These are phyloP conservation scores for Amphicarpaea edgeworthii DNA, from an alignment of 306 rosid species.

Conservation along the genomic window DNA sequence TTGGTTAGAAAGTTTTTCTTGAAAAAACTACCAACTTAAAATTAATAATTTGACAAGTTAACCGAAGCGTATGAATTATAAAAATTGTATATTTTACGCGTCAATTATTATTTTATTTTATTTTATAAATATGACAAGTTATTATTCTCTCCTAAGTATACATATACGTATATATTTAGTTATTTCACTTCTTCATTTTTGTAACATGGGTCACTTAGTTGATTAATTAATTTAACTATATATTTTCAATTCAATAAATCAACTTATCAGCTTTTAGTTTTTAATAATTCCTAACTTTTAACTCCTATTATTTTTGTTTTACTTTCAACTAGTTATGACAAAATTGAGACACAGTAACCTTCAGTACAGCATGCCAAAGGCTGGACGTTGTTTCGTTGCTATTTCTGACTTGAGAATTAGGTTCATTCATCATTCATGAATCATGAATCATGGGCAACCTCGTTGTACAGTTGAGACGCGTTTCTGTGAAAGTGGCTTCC, in stretches of 20 bases:
- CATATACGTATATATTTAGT: no score
- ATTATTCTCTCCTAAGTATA: no score
- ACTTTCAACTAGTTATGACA: neutral
- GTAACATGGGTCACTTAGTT: neutral
- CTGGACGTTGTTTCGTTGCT: neutral
- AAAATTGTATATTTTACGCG: no score
- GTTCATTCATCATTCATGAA: neutral
- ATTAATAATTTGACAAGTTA: neutral
- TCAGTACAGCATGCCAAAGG: neutral
- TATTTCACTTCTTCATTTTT: neutral
- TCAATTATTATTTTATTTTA: no score
- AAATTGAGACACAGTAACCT: neutral
- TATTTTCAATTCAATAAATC: neutral
- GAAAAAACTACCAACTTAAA: neutral
- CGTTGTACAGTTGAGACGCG: neutral
- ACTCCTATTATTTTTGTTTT: neutral
- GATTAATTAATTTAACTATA: neutral
- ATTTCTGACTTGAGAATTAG: constrained; percentile 3
- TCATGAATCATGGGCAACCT: neutral
- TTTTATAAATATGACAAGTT: no score
- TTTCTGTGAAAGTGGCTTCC: constrained; percentile 7
- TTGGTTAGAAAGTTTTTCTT: neutral
- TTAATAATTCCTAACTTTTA: neutral
- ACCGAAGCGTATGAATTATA: neutral
- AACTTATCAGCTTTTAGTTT: neutral